Conservation (phyloP, 2,329 filamentous ascomycete genomes). For the Ophiostoma fasciatum region DNA sequence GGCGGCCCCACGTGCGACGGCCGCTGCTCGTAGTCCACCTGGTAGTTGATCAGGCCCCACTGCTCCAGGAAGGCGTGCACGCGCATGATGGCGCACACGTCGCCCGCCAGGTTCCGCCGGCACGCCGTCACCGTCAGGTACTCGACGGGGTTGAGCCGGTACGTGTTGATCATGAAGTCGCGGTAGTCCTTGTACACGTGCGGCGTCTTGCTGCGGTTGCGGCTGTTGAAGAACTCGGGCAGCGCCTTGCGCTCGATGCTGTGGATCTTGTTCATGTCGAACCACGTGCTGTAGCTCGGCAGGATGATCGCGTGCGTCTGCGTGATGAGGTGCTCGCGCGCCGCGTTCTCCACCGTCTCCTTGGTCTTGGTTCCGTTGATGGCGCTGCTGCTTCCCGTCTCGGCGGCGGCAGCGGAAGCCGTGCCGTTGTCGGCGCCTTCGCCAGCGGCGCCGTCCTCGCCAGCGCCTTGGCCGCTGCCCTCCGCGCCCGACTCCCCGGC, state of each 20-base stretch:
- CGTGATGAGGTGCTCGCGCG: slow-evolving; percentile 78
- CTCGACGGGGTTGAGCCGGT: slow-evolving; percentile 86
- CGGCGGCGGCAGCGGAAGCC: slow-evolving; percentile 29
- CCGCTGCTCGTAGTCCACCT: slow-evolving; percentile 90
- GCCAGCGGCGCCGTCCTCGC: slow-evolving; percentile 4
- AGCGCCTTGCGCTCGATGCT: slow-evolving; percentile 86
- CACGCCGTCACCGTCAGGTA: slow-evolving; percentile 96
- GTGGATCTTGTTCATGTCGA: slow-evolving; percentile 91
- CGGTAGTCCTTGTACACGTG: slow-evolving; percentile 97
- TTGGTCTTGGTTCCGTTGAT: slow-evolving; percentile 52
- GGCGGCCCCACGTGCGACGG: slow-evolving; percentile 92
- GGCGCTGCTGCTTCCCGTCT: too few relatives aligned
- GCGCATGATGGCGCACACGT: slow-evolving; percentile 98
- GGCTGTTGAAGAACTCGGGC: slow-evolving; percentile 95
- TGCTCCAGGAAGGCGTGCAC: slow-evolving; percentile 96
- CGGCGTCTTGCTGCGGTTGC: slow-evolving; percentile 95
- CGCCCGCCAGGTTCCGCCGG: slow-evolving; percentile 82
- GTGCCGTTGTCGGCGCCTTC: slow-evolving; percentile 27
- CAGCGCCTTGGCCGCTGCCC: not conserved
- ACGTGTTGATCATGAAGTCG: slow-evolving; percentile 99
- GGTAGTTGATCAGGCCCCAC: slow-evolving; percentile 98
- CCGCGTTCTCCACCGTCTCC: slow-evolving; percentile 67
- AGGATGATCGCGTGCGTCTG: slow-evolving; percentile 94
- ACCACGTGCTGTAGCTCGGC: slow-evolving; percentile 96
- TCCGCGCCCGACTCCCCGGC: slow-evolving; percentile 4